Base-by-base conservation (phyloP, 1,284 basidiomycete species). In the Tilletia walkeri region DNA sequence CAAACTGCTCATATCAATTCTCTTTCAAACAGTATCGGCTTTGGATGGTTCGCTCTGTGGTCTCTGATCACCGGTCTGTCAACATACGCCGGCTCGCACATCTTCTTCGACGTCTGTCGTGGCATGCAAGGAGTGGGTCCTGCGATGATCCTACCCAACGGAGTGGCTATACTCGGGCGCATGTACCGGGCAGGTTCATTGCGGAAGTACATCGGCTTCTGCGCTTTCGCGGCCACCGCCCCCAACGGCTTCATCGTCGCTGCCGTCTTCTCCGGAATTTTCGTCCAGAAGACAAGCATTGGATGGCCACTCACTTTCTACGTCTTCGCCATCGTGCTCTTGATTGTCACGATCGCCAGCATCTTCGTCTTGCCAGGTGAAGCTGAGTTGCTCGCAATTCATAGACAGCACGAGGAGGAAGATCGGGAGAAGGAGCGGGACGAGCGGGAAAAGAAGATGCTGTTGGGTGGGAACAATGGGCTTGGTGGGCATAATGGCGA, bases 21-120 rank as follows among this genome's bases (percentile, higher is more conserved):
- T 10, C 18, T 18, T n/a, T 53, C 50, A 20, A 2, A n/a, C 50
- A 53, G 50, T 14, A n/a, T 76, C 38, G 79, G 79, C 53, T 80
- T 70, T 54, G 41, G 50, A 38, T 70, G 73, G 36, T 69, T 75
- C 20, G 38, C 63, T 6, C 12, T 78, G 39, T 76, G 71, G 65
- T 72, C 76, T 2, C 65, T 80, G 0, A 38, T 77, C 20, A 68
- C 76, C 6, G 79, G 78, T 0, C 69, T 80, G 1, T 70, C 76
- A 18, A 68, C 69, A 4, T 77, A 74, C 53, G 70, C 73, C 1
- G 34, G 66, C 7, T 75, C 73, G n/a, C 67, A 71, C 66, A 71
- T 80, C 63, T 72, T 75, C 53, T 80, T 79, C 45, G 78, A 79
- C 48, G 68, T 80, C 16, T 77, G 71, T 50, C 72, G 79, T n/a